These are phyloP conservation scores for Cymbopogon citratus DNA, from an alignment of 176 grass and related monocot genomes.

Conservation along the genomic window DNA sequence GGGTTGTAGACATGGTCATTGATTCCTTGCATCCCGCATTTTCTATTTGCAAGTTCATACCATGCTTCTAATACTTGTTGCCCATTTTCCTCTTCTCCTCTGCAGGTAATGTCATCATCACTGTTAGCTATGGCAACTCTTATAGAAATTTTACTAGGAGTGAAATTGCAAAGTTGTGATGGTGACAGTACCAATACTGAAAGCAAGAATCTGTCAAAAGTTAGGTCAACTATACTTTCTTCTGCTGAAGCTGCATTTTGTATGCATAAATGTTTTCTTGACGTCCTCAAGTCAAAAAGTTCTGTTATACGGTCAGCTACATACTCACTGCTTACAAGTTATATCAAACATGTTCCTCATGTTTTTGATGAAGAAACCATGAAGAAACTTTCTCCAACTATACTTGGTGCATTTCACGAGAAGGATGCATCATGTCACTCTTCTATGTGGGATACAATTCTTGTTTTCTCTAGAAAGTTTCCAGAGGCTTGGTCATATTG, in stretches of 20 bases:
- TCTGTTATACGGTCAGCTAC: conserved; percentile 58
- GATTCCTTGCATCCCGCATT: background rate
- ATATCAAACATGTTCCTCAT: conserved; percentile 70
- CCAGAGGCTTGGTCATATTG: conserved; percentile 86
- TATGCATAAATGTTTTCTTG: conserved; percentile 79
- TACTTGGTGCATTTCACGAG: conserved; percentile 81
- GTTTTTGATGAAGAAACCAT: conserved; percentile 71
- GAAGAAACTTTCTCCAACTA: conserved; percentile 60
- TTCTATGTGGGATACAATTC: conserved; percentile 82
- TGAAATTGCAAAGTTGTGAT: conserved; percentile 49
- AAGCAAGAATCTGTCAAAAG: conserved; percentile 63
- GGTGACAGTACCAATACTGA: conserved; percentile 42
- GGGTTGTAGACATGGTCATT: background rate
- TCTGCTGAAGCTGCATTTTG: conserved; percentile 70
- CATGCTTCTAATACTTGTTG: background rate
- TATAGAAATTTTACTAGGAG: conserved; percentile 79
- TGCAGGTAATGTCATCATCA: conserved; percentile 86
- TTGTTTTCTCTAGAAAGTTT: conserved; percentile 70
- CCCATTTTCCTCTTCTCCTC: background rate
- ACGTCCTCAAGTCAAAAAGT: conserved; percentile 74
- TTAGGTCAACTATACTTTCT: conserved; percentile 52
- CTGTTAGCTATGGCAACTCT: conserved; percentile 83
- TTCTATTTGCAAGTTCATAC: background rate
- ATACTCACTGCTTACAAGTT: conserved; percentile 79
- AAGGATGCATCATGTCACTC: conserved; percentile 76